Conservation (phyloP, 345 rosid genomes). For the sweet orange (Citrus sinensis) region DNA sequence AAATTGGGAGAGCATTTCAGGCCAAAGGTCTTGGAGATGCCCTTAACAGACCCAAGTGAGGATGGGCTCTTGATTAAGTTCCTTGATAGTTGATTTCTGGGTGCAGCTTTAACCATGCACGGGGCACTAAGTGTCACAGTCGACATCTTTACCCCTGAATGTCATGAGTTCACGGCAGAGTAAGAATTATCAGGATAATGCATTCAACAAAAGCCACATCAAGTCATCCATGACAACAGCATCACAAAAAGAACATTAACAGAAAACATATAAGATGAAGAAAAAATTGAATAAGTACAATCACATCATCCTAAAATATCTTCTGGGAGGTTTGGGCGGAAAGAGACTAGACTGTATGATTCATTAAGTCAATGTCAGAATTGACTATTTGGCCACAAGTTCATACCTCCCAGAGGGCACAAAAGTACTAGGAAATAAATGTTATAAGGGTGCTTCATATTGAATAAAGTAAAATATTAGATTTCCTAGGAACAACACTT, state of each 20-base stretch:
- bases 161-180: neutral
- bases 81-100: constrained; percentile 29
- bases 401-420: neutral
- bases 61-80: constrained; percentile 22
- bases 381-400: neutral
- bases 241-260: neutral
- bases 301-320: neutral
- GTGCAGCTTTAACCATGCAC: constrained; percentile 42
- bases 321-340: neutral
- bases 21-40: constrained; percentile 51
- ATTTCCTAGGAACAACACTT: neutral
- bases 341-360: neutral
- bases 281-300: neutral
- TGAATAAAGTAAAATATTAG: neutral
- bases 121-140: constrained; percentile 37
- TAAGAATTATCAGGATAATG: neutral
- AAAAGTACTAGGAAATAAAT: neutral
- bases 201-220: neutral
- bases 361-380: neutral
- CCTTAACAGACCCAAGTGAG: constrained; percentile 45
- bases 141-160: constrained; percentile 42
- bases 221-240: neutral
- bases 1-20: constrained; percentile 49
- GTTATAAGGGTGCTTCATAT: neutral
- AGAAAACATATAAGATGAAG: neutral